Percentiles rank a stretch among this genome's conserved stretches.
Conservation (phyloP, 1,284 basidiomycete species). For the Vanrija humicola region DNA sequence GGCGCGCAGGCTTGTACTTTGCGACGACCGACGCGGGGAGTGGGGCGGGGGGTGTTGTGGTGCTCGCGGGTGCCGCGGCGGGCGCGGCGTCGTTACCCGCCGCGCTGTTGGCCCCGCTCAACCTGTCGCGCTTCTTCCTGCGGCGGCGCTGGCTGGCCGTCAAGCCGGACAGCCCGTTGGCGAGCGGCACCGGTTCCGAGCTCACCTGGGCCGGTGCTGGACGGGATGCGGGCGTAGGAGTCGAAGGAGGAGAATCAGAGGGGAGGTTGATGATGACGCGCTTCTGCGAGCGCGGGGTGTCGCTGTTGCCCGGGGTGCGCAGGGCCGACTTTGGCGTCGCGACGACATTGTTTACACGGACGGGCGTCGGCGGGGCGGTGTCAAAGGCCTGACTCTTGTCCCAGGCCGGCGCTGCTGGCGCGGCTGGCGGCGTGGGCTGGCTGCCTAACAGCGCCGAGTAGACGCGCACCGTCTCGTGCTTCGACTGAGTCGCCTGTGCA, state of each 20-base stretch:
- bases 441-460: constrained; percentile 13
- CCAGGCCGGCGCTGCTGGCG: no score
- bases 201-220: no score
- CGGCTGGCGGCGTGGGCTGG: not conserved
- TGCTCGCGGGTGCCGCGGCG: not conserved
- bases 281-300: constrained; percentile 9
- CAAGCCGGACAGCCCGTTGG: no score
- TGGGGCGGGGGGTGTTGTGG: not conserved
- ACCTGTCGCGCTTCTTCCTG: not conserved
- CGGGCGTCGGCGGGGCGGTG: no score
- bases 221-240: not conserved
- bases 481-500: constrained; percentile 17
- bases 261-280: constrained; percentile 10
- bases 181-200: no score
- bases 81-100: not conserved
- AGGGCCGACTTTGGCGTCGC: constrained; percentile 9
- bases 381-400: no score
- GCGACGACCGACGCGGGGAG: not conserved
- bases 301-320: not conserved
- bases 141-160: not conserved
- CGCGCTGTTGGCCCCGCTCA: no score
- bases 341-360: no score
- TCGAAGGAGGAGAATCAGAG: constrained; percentile 3
- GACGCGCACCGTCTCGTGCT: constrained; percentile 12
- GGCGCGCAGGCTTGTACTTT: constrained; percentile 24